Conservation (phyloP, 2,329 filamentous ascomycete genomes). For the Xylaria multiplex region DNA sequence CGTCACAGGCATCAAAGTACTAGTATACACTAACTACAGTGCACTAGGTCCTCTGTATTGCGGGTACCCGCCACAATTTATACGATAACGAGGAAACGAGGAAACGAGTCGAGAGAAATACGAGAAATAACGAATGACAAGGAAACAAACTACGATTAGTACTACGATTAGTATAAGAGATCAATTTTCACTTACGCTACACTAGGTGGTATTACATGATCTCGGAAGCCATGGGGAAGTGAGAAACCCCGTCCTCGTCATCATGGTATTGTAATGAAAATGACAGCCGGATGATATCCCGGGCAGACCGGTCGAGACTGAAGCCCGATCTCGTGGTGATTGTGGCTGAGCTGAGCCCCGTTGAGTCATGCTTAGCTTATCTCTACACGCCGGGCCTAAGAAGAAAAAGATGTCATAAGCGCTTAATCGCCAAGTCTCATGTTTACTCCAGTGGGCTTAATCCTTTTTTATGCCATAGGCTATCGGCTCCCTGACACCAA, state of each 20-base stretch:
- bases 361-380: slow-evolving; percentile 24
- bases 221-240: background rate
- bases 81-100: too few species aligned
- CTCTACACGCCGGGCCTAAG: background rate
- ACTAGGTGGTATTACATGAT: background rate
- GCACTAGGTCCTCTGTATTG: background rate
- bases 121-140: too few species aligned
- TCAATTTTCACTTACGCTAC: too few species aligned
- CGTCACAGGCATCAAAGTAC: too few species aligned
- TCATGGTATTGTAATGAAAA: background rate
- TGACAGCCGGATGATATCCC: background rate
- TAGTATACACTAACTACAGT: too few species aligned
- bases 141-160: too few species aligned
- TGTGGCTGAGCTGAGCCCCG: slow-evolving; percentile 33
- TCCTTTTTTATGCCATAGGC: too few species aligned
- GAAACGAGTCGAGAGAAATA: too few species aligned
- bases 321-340: slow-evolving; percentile 1
- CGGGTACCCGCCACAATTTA: slow-evolving; percentile 10
- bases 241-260: background rate
- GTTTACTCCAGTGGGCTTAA: slow-evolving; percentile 8
- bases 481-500: too few species aligned
- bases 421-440: slow-evolving; percentile 3
- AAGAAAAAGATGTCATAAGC: slow-evolving; percentile 25
- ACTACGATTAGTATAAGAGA: too few species aligned
- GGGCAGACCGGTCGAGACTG: background rate